Conservation (phyloP, 345 rosid genomes). For the Passiflora organensis region DNA sequence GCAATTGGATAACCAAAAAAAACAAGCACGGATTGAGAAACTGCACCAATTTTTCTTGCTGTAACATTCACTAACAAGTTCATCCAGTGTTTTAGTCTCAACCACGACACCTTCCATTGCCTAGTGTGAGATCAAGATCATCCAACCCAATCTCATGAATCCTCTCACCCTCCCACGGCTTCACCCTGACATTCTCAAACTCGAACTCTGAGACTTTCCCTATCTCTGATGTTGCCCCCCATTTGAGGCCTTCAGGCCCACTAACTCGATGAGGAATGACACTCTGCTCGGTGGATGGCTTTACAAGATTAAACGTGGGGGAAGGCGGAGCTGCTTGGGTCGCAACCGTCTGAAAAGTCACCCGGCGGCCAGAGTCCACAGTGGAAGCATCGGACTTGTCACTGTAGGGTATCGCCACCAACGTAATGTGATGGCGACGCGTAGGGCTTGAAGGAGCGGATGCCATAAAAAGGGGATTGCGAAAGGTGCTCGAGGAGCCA, state of each 20-base stretch:
- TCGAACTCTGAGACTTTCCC: constrained; percentile 69
- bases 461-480: constrained; percentile 16
- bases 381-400: constrained; percentile 32
- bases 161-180: constrained; percentile 99
- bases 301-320: constrained; percentile 45
- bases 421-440: constrained; percentile 14
- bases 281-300: constrained; percentile 36
- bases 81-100: constrained; percentile 21
- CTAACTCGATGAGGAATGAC: constrained; percentile 30
- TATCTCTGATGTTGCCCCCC: constrained; percentile 46
- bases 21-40: no score
- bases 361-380: constrained; percentile 31
- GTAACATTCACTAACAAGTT: no score
- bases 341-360: constrained; percentile 19
- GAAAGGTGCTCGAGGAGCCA: constrained; percentile 30
- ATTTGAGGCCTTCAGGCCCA: constrained; percentile 27
- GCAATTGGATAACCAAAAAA: no score
- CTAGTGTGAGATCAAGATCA: constrained; percentile 96
- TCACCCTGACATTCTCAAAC: constrained; percentile 69
- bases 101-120: constrained; percentile 55
- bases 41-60: neutral
- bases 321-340: constrained; percentile 28
- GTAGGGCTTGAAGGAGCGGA: constrained; percentile 28
- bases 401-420: constrained; percentile 29
- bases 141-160: constrained; percentile 95